Evolutionary conservation across 495 filamentous ascomycete species (phyloP).

Genomic region (Penicillium riverlandense): DNA sequence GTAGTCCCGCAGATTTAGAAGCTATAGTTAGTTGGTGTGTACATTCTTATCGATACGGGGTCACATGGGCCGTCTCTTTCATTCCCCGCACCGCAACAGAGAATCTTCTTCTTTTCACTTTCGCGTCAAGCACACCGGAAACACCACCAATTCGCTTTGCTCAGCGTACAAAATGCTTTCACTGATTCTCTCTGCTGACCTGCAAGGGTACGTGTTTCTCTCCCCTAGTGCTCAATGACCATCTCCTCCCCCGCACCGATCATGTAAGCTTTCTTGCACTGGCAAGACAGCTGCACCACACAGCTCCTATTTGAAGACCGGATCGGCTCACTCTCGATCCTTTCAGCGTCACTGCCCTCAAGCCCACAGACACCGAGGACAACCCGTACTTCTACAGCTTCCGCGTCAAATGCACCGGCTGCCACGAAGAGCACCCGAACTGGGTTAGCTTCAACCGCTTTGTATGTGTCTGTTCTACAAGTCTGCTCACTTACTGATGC

Average conservation of each 20-base stretch:
- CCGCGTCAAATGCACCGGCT: conserved; percentile 93
- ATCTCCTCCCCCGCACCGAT: conserved; percentile 1
- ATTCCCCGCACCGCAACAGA: not conserved
- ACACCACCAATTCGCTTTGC: not conserved
- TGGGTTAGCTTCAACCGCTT: conserved; percentile 81
- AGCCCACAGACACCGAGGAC: conserved; percentile 71
- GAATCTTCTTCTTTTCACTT: not conserved
- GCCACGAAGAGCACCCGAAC: conserved; percentile 85
- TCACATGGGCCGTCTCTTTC: too few relatives aligned
- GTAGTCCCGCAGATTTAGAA: too few relatives aligned
- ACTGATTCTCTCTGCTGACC: conserved; percentile 69
- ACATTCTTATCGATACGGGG: too few relatives aligned
- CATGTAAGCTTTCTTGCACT: too few relatives aligned
- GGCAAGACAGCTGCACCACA: too few relatives aligned
- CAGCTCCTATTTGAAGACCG: too few relatives aligned
- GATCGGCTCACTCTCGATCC: conserved; percentile 2
- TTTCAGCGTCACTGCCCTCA: conserved; percentile 77
- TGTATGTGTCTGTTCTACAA: conserved; percentile 45
- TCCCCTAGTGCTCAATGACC: not conserved
- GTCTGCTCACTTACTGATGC: not conserved
- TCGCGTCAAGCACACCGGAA: not conserved
- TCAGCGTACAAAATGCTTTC: conserved; percentile 59
- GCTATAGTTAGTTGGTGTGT: too few relatives aligned
- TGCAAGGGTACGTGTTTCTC: conserved; percentile 53
- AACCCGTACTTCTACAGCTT: conserved; percentile 92